Percentiles rank a stretch among this genome's conserved stretches.
Evolutionary conservation across 768 basidiomycete genomes (phyloP).

Genomic region (Suillus americanus): DNA sequence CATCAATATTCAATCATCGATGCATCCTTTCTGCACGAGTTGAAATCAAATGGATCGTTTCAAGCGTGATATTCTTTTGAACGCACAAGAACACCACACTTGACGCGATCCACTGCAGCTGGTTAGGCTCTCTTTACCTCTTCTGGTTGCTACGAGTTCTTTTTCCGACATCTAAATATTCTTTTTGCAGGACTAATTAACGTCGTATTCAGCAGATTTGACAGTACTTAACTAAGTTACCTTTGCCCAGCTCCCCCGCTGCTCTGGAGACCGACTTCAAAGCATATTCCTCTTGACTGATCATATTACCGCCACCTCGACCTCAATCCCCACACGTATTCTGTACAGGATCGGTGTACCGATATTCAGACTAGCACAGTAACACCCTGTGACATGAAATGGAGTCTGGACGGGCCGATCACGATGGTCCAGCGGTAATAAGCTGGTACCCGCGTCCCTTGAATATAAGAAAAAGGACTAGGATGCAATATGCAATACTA

Average conservation of each 20-base stretch:
- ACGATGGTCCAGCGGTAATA: background rate
- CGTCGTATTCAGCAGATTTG: background rate
- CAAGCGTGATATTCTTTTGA: too few species aligned
- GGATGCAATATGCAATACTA: background rate
- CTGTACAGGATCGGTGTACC: too few species aligned
- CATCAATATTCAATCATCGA: too few species aligned
- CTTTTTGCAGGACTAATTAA: too few species aligned
- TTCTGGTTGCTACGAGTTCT: too few species aligned
- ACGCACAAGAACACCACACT: too few species aligned
- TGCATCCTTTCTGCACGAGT: too few species aligned
- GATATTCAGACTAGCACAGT: background rate
- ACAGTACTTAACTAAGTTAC: background rate
- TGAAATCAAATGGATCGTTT: too few species aligned
- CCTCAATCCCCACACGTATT: background rate
- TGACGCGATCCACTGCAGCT: too few species aligned
- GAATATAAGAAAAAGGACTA: background rate
- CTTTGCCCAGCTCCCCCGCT: background rate
- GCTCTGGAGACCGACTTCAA: background rate
- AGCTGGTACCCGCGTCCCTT: background rate
- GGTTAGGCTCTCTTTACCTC: too few species aligned
- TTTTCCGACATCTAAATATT: too few species aligned
- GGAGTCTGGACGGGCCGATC: background rate
- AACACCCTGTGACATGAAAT: background rate
- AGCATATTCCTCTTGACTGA: background rate
- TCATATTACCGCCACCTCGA: too few species aligned